Percentiles rank a stretch among this genome's conserved stretches.
These are phyloP conservation scores for Adenanthera pavonina DNA, from an alignment of 306 rosid genomes.

Conservation along the genomic window DNA sequence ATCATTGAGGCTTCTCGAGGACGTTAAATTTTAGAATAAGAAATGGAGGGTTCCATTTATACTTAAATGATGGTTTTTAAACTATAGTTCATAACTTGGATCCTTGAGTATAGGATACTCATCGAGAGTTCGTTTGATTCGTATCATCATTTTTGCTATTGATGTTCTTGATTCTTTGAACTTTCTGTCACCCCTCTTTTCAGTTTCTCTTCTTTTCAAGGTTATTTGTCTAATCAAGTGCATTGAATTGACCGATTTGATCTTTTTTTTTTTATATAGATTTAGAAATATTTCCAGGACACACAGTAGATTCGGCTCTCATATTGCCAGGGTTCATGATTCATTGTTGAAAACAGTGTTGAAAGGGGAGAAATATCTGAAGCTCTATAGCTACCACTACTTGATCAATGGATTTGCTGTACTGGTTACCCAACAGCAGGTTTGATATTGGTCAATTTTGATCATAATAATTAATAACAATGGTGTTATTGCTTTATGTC, in stretches of 20 bases:
- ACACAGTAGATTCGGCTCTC: slow-evolving; percentile 57
- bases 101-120: not conserved
- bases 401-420: slow-evolving; percentile 92
- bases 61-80: slow-evolving; percentile 44
- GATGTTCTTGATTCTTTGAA: slow-evolving; percentile 25
- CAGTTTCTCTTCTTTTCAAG: slow-evolving; percentile 14
- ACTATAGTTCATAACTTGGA: slow-evolving; percentile 28
- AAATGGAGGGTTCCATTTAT: not conserved
- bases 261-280: slow-evolving; percentile 18
- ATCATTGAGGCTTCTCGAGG: slow-evolving; percentile 46
- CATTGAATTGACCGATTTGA: slow-evolving; percentile 28
- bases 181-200: not conserved
- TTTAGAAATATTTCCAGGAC: slow-evolving; percentile 63
- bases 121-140: slow-evolving; percentile 11
- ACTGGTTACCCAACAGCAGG: slow-evolving; percentile 85
- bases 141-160: slow-evolving; percentile 25
- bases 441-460: slow-evolving; percentile 40
- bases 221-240: slow-evolving; percentile 28
- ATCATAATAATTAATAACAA: slow-evolving; percentile 31
- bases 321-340: slow-evolving; percentile 80
- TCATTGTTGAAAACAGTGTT: slow-evolving; percentile 80
- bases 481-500: slow-evolving; percentile 17
- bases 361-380: slow-evolving; percentile 90
- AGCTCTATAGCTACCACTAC: slow-evolving; percentile 95
- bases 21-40: slow-evolving; percentile 39